Evolutionary conservation across 2,329 filamentous ascomycete genomes (phyloP), one percentile per base, ranked within the genome.

Genomic region (Tolypocladium album): DNA sequence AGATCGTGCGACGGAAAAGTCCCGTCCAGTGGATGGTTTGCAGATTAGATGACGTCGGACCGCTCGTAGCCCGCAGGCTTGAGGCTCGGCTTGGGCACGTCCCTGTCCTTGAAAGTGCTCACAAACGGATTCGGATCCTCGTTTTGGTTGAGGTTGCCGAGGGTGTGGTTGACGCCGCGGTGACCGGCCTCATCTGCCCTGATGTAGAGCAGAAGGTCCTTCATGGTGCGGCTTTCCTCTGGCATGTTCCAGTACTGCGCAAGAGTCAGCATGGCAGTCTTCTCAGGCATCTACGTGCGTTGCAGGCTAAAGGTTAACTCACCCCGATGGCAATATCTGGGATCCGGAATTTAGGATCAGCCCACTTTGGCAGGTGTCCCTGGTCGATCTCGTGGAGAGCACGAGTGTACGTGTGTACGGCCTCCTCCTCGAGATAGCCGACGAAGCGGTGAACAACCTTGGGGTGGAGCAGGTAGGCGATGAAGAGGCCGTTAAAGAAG

Each of bases 401-500:
- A 57, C 92, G 86, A 0, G 91, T 94, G 77, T 99, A 99, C 0
- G 94, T 99, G 70, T 96, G 83, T 1, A 97, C 93, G 11, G 94
- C 94, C 74, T 99, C 94, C 73, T 99, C 94, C 74, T 99, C 94
- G 15, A 99, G 85, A 68, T 97, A 97, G 1, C 92, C 94, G 58
- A 97, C 92, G 73, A 99, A 97, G 53, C 94, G 88, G 74, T 99
- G 94, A 69, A 90, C 93, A 64, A 90, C 93, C 62, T 87, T 86
- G 8, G 94, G 93, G 1, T 88, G 91, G 62, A 96, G 69, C 40
- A 99, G 85, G 75, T 97, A 97, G 55, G 88, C 82, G 63, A 96
- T 62, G 80, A 99, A 97, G 72, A 97, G 84, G 64, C 86, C 83
- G 76, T 99, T 99, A 83, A 96, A 97, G 80, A 96, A 97, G 67